Conservation (phyloP, 75 land plant species). For the Larix kaempferi region DNA sequence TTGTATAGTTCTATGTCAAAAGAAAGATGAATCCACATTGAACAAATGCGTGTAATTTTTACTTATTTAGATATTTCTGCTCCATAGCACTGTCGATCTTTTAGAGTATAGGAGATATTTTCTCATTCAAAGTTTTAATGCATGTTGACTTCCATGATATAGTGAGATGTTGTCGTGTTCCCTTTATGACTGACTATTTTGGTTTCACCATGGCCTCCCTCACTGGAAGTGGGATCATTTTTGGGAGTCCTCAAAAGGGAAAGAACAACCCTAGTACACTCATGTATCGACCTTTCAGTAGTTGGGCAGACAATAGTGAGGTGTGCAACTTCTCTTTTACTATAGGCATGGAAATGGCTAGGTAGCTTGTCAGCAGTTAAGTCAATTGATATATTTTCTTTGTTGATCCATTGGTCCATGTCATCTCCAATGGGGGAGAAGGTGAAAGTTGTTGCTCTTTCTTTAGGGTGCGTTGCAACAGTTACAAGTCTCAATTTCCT, state of each 20-base stretch:
- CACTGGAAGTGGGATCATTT: slow-evolving; percentile 81
- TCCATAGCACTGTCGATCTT: background rate
- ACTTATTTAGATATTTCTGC: too few species aligned
- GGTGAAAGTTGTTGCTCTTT: slow-evolving; percentile 91
- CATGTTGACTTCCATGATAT: slow-evolving; percentile 99
- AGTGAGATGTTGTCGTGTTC: slow-evolving; percentile 82
- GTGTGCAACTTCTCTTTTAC: slow-evolving; percentile 29
- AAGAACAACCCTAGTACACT: slow-evolving; percentile 91
- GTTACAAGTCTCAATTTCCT: slow-evolving; percentile 77
- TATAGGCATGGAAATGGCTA: slow-evolving; percentile 2
- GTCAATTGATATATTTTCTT: background rate
- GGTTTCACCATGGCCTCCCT: slow-evolving; percentile 96
- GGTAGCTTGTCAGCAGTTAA: background rate
- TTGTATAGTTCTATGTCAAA: background rate
- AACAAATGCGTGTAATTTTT: background rate
- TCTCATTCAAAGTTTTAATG: slow-evolving; percentile 11
- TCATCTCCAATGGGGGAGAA: slow-evolving; percentile 82
- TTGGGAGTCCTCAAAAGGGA: slow-evolving; percentile 85
- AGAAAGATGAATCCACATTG: background rate
- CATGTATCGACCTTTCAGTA: slow-evolving; percentile 93
- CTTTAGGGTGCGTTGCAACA: slow-evolving; percentile 86
- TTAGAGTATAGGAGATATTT: background rate
- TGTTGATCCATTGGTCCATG: slow-evolving; percentile 85
- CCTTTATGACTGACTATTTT: slow-evolving; percentile 93
- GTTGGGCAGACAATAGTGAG: slow-evolving; percentile 99